These are phyloP conservation scores for Blastocystis sp. DNA, from an alignment of 352 stramenopile species.

Conservation along the genomic window DNA sequence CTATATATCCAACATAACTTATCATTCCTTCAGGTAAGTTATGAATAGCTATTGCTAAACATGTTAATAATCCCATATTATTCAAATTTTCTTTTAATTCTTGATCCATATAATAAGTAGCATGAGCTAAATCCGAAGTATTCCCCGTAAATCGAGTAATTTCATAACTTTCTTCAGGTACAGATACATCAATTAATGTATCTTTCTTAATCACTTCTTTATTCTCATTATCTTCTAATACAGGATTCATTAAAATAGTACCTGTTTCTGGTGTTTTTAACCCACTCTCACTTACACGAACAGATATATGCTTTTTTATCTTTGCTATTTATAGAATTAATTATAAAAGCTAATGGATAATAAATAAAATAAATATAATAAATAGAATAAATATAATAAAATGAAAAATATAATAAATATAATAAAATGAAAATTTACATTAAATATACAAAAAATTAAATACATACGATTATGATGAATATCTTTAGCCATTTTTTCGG, in stretches of 20 bases:
- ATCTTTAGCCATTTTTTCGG: neutral
- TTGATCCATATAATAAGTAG: neutral
- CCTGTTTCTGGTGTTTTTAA: no score
- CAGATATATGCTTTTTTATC: no score
- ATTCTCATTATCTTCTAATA: neutral
- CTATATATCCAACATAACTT: conserved; percentile 68
- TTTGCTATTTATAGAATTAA: no score
- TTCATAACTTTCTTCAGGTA: conserved; percentile 12
- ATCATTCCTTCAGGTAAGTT: conserved; percentile 81
- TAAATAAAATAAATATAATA: neutral
- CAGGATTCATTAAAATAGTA: no score
- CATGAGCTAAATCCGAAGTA: conserved; percentile 5
- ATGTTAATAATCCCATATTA: conserved; percentile 66
- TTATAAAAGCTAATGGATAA: neutral
- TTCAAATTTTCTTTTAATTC: conserved; percentile 48
- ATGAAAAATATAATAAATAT: neutral
- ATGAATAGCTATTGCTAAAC: conserved; percentile 70
- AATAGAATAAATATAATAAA: neutral
- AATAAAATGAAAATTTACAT: neutral
- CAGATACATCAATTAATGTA: neutral
- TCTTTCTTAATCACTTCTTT: neutral
- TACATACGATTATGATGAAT: neutral
- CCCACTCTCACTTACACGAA: no score
- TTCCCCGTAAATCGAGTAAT: neutral
- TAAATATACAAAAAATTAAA: no score